Percentiles rank a stretch among this genome's conserved stretches.
Evolutionary conservation across 106 monocot genomes (phyloP).

Genomic region (Dioscorea alata): DNA sequence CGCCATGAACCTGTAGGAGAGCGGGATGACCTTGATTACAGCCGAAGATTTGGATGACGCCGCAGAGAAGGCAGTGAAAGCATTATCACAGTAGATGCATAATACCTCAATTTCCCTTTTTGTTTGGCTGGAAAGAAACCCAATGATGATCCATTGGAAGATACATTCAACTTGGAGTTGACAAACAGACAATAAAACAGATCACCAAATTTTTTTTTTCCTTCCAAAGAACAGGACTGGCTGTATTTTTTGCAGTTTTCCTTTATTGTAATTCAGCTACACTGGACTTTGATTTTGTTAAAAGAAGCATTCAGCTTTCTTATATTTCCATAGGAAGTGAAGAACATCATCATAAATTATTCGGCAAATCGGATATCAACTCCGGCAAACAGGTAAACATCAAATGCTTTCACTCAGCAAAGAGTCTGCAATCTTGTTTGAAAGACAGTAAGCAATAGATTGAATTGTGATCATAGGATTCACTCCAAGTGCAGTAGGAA

Average conservation of each 20-base stretch:
- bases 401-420: slow-evolving; percentile 3
- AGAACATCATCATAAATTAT: no score
- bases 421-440: slow-evolving; percentile 34
- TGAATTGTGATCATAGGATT: slow-evolving; percentile 79
- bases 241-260: neutral
- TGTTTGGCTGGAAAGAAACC: neutral
- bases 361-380: no score
- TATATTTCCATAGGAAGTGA: no score
- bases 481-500: slow-evolving; percentile 55
- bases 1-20: slow-evolving; percentile 44
- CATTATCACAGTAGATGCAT: slow-evolving; percentile 23
- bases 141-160: neutral
- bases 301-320: neutral
- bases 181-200: no score
- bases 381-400: no score
- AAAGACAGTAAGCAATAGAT: slow-evolving; percentile 47
- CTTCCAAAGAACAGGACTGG: no score
- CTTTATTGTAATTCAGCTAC: neutral
- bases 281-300: neutral
- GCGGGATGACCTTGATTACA: slow-evolving; percentile 82
- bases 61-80: slow-evolving; percentile 90
- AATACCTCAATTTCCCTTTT: neutral
- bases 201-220: no score
- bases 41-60: slow-evolving; percentile 98
- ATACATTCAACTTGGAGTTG: neutral